Percentiles rank a stretch among this genome's conserved stretches.
Evolutionary conservation across 2,329 filamentous ascomycete species (phyloP).

Genomic region (Fusarium praegraminearum): DNA sequence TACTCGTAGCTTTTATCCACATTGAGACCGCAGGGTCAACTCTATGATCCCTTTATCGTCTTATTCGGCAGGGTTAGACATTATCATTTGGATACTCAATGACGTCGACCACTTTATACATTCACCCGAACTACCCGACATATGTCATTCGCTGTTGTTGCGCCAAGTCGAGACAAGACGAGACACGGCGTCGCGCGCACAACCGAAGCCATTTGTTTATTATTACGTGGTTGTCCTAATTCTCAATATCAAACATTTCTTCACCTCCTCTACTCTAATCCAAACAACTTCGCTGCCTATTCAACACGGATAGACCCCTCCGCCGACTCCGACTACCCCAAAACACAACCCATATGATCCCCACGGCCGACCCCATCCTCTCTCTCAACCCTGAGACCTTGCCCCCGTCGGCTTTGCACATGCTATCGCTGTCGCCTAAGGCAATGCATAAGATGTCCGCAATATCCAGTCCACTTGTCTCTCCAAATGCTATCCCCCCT

Average conservation of each 20-base stretch:
- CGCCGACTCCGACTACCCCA: slow-evolving; percentile 14
- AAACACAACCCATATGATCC: slow-evolving; percentile 40
- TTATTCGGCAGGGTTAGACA: slow-evolving; percentile 30
- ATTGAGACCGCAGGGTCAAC: slow-evolving; percentile 17
- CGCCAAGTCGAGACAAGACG: slow-evolving; percentile 17
- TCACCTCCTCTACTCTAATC: not conserved
- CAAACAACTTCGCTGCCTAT: slow-evolving; percentile 22
- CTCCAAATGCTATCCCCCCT: slow-evolving; percentile 75
- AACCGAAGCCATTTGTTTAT: slow-evolving; percentile 12
- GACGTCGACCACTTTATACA: slow-evolving; percentile 39
- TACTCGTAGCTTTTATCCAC: slow-evolving; percentile 22
- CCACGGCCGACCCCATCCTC: slow-evolving; percentile 38
- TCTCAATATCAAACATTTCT: not conserved
- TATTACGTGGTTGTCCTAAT: slow-evolving; percentile 4
- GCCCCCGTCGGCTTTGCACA: slow-evolving; percentile 37
- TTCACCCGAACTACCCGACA: slow-evolving; percentile 27
- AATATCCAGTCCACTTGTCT: slow-evolving; percentile 50
- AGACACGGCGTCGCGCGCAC: slow-evolving; percentile 2
- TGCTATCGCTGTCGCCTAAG: slow-evolving; percentile 43
- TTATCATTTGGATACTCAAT: slow-evolving; percentile 36
- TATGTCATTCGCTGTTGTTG: slow-evolving; percentile 15
- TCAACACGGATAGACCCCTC: slow-evolving; percentile 7
- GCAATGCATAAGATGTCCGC: slow-evolving; percentile 45
- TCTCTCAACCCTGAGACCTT: slow-evolving; percentile 32
- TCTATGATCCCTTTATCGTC: slow-evolving; percentile 36